Evolutionary conservation across 139 green algal genomes (phyloP).

Genomic region (Monoraphidium neglectum): DNA sequence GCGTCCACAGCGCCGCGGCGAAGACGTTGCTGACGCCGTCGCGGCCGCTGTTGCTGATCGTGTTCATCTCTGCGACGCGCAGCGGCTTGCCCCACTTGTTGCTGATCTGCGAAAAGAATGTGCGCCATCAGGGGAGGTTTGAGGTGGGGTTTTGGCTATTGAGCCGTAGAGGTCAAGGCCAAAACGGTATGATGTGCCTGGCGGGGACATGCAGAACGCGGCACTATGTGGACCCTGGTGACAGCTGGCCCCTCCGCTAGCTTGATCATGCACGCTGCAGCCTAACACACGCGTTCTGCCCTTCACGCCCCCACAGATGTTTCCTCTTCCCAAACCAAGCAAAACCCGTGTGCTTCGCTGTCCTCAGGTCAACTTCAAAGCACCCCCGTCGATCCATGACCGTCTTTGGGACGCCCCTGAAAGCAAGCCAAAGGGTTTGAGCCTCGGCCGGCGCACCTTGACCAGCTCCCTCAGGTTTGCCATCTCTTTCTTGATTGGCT

Average conservation of each 20-base stretch:
- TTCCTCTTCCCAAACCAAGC: background rate
- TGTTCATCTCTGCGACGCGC: conserved; percentile 34
- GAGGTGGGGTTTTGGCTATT: no score
- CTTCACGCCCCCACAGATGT: background rate
- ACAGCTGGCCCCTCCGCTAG: no score
- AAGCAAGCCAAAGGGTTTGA: background rate
- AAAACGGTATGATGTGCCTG: no score
- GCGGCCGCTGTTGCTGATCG: conserved; percentile 36
- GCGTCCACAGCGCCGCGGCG: conserved; percentile 1
- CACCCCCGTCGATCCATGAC: background rate
- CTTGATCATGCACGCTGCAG: no score
- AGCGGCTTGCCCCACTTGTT: conserved; percentile 30
- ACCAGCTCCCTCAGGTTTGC: conserved; percentile 25
- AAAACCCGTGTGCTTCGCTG: background rate
- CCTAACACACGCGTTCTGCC: no score
- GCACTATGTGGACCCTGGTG: no score
- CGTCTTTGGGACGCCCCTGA: background rate
- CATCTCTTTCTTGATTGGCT: conserved; percentile 26
- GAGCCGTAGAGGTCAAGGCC: no score
- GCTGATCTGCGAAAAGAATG: no score
- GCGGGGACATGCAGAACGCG: no score
- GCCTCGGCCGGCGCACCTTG: conserved; percentile 6
- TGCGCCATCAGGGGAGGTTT: no score
- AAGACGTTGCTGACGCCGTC: conserved; percentile 30
- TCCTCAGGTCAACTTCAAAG: no score